A percentile compares a stretch with the other conserved stretches of the same genome.
Evolutionary conservation across 176 grass and related monocot species (phyloP).

Genomic region (Paspalum vaginatum): DNA sequence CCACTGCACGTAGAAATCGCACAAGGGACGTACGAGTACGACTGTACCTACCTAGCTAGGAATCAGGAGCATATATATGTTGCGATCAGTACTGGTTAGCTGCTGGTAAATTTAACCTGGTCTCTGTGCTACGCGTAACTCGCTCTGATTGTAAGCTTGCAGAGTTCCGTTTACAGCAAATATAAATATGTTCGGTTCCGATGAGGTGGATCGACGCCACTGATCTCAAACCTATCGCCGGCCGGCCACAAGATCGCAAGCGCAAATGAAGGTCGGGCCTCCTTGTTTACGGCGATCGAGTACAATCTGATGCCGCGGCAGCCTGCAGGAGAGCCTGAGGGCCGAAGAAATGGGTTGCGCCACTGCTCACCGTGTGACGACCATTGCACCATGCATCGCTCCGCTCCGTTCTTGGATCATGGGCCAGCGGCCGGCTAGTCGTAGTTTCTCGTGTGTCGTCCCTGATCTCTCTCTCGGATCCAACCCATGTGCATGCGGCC

Average conservation of each 20-base stretch:
- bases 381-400: background rate
- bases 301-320: constrained; percentile 30
- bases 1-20: background rate
- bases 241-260: background rate
- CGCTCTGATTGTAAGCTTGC: background rate
- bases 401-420: constrained; percentile 52
- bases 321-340: background rate
- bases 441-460: background rate
- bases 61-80: background rate
- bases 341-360: background rate
- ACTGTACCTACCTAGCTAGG: background rate
- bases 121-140: background rate
- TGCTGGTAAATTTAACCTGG: background rate
- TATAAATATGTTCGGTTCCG: background rate
- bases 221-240: background rate
- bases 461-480: constrained; percentile 33
- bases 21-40: background rate
- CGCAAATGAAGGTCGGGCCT: background rate
- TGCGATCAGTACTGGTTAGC: background rate
- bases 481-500: constrained; percentile 50
- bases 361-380: constrained; percentile 12
- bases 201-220: constrained; percentile 8
- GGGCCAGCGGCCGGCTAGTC: constrained; percentile 20
- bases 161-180: background rate
- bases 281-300: constrained; percentile 52